Evolutionary conservation across 805 yeast genomes (phyloP).

Genomic region (Ogataea philodendri): DNA sequence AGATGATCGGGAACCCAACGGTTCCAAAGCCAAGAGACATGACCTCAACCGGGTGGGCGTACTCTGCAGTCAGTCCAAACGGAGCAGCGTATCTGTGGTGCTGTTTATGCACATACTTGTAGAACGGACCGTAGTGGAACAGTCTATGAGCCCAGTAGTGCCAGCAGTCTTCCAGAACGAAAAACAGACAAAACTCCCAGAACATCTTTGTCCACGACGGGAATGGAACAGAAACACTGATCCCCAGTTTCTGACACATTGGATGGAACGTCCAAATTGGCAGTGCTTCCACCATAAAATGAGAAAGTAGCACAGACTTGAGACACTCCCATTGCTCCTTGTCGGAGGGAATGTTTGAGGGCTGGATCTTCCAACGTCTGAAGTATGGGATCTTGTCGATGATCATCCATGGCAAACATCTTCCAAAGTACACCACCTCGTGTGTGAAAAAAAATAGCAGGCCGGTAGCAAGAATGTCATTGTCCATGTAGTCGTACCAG

Average conservation of each 20-base stretch:
- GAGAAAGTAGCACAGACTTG: constrained; percentile 55
- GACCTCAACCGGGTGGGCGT: constrained; percentile 60
- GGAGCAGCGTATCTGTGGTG: constrained; percentile 64
- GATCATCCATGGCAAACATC: constrained; percentile 58
- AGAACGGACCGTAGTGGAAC: constrained; percentile 55
- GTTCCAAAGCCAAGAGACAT: constrained; percentile 58
- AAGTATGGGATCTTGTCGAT: constrained; percentile 53
- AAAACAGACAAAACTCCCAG: constrained; percentile 47
- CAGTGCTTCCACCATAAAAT: constrained; percentile 55
- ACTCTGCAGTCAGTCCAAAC: constrained; percentile 59
- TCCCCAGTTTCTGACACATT: constrained; percentile 46
- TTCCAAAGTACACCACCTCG: constrained; percentile 55
- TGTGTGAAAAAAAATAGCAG: constrained; percentile 52
- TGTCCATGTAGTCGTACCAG: constrained; percentile 52
- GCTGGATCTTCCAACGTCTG: constrained; percentile 53
- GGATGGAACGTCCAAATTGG: constrained; percentile 68
- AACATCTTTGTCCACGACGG: constrained; percentile 43
- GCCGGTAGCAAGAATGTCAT: constrained; percentile 58
- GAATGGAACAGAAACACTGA: constrained; percentile 52
- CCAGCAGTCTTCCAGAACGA: constrained; percentile 57
- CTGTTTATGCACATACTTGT: constrained; percentile 57
- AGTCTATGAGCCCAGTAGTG: constrained; percentile 59
- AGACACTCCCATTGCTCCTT: constrained; percentile 63
- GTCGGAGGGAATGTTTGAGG: constrained; percentile 48
- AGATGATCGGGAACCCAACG: constrained; percentile 58